These are phyloP conservation scores for Blastobotrys petasosporus DNA, from an alignment of 1,139 yeast genomes.

Conservation along the genomic window DNA sequence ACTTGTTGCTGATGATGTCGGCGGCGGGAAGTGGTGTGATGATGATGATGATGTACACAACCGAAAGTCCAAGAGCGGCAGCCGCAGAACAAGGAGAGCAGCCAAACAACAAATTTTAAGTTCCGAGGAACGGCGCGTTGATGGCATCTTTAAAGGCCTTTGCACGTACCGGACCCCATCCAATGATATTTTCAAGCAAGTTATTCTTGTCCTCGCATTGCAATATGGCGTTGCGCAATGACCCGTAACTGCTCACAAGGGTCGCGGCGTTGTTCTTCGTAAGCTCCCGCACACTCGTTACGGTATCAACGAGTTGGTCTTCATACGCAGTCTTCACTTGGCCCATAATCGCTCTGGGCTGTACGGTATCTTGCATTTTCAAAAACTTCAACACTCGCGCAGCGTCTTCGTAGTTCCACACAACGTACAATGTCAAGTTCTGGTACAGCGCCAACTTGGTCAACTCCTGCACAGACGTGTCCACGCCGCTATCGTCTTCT, in stretches of 20 bases:
- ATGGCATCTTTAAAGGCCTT: conserved; percentile 42
- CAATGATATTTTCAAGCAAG: conserved; percentile 37
- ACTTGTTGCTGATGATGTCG: too few species aligned
- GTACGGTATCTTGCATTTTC: conserved; percentile 31
- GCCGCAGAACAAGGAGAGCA: too few species aligned
- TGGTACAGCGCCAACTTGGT: conserved; percentile 59
- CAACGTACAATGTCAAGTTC: conserved; percentile 58
- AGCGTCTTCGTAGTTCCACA: conserved; percentile 84
- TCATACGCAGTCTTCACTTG: conserved; percentile 41
- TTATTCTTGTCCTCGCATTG: conserved; percentile 33
- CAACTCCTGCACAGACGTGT: conserved; percentile 60
- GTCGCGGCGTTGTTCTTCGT: conserved; percentile 57
- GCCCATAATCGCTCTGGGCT: conserved; percentile 41
- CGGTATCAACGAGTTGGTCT: conserved; percentile 45
- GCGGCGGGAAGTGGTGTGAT: too few species aligned
- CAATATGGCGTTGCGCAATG: conserved; percentile 44
- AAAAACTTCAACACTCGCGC: conserved; percentile 56
- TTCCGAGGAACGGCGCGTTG: conserved; percentile 43
- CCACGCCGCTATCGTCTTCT: conserved; percentile 51
- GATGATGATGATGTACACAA: too few species aligned
- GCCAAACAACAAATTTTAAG: not conserved
- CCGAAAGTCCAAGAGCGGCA: too few species aligned
- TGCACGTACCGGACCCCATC: conserved; percentile 53
- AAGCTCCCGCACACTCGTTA: conserved; percentile 48
- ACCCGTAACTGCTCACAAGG: conserved; percentile 48